A percentile compares a stretch with the other conserved stretches of the same genome.
These are phyloP conservation scores for Coleophoma eucalyptorum DNA, from an alignment of 2,329 filamentous ascomycete genomes.

Conservation along the genomic window DNA sequence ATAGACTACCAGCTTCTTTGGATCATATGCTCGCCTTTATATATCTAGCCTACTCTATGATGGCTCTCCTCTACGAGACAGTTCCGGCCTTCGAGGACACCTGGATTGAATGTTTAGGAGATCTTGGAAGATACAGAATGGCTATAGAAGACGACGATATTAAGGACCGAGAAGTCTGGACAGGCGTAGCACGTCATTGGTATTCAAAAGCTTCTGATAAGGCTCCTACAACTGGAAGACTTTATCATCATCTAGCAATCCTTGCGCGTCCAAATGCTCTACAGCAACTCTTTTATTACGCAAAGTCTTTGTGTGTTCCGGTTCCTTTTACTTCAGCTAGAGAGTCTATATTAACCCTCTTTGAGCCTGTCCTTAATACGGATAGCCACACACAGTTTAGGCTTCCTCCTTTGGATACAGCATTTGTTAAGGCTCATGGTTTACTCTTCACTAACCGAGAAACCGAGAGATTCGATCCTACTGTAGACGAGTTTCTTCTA, in stretches of 20 bases:
- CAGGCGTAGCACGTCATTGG: conserved; percentile 75
- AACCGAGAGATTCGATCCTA: conserved; percentile 40
- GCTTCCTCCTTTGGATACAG: conserved; percentile 46
- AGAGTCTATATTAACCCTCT: conserved; percentile 64
- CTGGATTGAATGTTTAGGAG: conserved; percentile 82
- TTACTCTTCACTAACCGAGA: conserved; percentile 55
- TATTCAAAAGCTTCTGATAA: conserved; percentile 73
- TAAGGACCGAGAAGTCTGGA: conserved; percentile 76
- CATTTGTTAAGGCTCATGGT: conserved; percentile 61
- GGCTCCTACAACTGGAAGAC: conserved; percentile 67
- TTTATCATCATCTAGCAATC: conserved; percentile 88
- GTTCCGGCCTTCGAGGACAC: conserved; percentile 79
- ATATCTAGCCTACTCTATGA: conserved; percentile 85
- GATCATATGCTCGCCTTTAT: conserved; percentile 93
- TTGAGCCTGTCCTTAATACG: conserved; percentile 49
- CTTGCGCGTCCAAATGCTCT: conserved; percentile 63
- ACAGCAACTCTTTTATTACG: conserved; percentile 67
- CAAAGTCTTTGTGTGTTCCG: conserved; percentile 60
- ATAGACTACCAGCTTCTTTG: conserved; percentile 69
- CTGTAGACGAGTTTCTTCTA: conserved; percentile 44
- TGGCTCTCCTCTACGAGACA: conserved; percentile 81
- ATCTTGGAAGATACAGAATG: conserved; percentile 79
- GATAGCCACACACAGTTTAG: conserved; percentile 32
- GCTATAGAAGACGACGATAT: conserved; percentile 80
- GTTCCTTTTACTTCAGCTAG: conserved; percentile 57